A percentile compares a stretch with the other conserved stretches of the same genome.
These are phyloP conservation scores for Ustilago curta DNA, from an alignment of 1,284 basidiomycete genomes.

Conservation along the genomic window DNA sequence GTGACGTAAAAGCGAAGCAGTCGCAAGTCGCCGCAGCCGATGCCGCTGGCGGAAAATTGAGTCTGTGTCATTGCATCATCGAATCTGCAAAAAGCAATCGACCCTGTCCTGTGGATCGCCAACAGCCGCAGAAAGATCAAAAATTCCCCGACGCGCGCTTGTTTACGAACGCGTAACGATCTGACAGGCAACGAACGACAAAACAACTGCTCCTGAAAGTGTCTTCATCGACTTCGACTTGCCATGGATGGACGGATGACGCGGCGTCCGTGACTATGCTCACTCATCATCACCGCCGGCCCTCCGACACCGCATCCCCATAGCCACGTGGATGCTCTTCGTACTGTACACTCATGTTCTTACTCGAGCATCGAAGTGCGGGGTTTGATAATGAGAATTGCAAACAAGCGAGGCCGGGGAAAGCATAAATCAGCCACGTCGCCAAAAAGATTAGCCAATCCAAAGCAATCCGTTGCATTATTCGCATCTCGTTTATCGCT, in stretches of 20 bases:
- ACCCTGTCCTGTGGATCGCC: background rate
- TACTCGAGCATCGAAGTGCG: constrained; percentile 5
- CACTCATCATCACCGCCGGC: constrained; percentile 7
- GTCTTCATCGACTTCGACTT: no score
- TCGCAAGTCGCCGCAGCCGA: background rate
- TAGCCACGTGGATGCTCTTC: constrained; percentile 12
- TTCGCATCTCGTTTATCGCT: background rate
- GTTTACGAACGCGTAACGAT: background rate
- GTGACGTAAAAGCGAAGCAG: constrained; percentile 1
- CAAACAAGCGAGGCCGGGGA: background rate
- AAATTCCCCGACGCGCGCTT: background rate
- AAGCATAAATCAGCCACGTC: constrained; percentile 3
- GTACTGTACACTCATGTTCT: background rate
- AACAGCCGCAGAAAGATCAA: background rate
- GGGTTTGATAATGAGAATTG: background rate
- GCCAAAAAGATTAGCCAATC: background rate
- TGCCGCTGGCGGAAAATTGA: background rate
- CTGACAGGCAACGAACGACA: background rate
- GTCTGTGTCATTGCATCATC: constrained; percentile 14
- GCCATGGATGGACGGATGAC: no score
- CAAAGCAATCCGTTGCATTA: background rate
- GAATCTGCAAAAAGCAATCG: background rate
- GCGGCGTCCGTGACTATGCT: background rate
- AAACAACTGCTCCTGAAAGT: background rate
- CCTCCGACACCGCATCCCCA: background rate